Evolutionary conservation across 352 stramenopile species (phyloP).

Genomic region (Blastocystis sp.): DNA sequence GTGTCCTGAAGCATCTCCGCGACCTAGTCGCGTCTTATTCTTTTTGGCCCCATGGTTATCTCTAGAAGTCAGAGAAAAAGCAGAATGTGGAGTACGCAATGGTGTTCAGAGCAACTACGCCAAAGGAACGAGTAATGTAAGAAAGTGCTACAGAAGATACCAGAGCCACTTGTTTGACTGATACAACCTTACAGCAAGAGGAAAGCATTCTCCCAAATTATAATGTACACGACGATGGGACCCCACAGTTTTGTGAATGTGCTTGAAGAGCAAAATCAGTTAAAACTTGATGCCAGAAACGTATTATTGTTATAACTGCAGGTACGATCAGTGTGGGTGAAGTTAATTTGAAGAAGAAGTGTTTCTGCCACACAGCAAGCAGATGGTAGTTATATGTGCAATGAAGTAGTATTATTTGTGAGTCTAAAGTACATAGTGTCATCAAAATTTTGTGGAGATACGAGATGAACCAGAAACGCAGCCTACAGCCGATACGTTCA

Average conservation of each 20-base stretch:
- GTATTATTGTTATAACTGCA: conserved; percentile 42
- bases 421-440: not conserved
- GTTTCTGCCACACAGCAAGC: conserved; percentile 14
- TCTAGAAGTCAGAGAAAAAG: not conserved
- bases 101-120: conserved; percentile 22
- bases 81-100: not conserved
- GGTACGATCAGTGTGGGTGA: not conserved
- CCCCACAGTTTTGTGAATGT: not conserved
- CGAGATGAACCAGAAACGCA: conserved; percentile 1
- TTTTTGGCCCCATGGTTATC: conserved; percentile 57
- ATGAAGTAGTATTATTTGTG: not conserved
- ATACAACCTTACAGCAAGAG: not conserved
- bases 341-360: not conserved
- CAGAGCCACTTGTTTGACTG: not conserved
- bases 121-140: conserved; percentile 14
- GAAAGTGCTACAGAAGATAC: not conserved
- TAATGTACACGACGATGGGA: not conserved
- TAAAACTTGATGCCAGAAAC: not conserved
- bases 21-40: conserved; percentile 21
- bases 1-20: conserved; percentile 51
- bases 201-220: not conserved
- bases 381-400: conserved; percentile 42
- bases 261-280: not conserved
- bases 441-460: conserved; percentile 33
- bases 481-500: not conserved